A percentile compares a stretch with the other conserved stretches of the same genome.
Evolutionary conservation across 768 basidiomycete species (phyloP).

Genomic region (Trametes cinnabarina): DNA sequence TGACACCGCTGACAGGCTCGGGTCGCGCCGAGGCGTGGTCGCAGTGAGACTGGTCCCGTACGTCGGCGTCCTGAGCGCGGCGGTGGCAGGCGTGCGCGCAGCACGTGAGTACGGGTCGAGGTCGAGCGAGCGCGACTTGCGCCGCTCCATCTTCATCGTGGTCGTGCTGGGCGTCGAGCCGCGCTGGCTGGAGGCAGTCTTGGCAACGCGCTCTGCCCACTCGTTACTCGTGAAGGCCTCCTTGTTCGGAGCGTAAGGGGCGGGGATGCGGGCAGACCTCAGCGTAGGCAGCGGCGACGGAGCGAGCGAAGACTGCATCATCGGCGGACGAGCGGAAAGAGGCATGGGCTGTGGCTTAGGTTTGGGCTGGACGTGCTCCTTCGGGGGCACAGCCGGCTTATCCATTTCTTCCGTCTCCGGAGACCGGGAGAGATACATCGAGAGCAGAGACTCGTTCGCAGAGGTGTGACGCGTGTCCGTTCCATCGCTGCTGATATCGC

Average conservation of each 20-base stretch:
- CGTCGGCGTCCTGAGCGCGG: slow-evolving; percentile 11
- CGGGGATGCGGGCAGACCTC: slow-evolving; percentile 15
- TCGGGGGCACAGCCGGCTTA: slow-evolving; percentile 18
- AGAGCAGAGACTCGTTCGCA: slow-evolving; percentile 27
- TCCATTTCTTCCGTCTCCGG: slow-evolving; percentile 9
- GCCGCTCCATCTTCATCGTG: slow-evolving; percentile 17
- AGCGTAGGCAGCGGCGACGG: slow-evolving; percentile 7
- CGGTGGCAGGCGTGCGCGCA: slow-evolving; percentile 15
- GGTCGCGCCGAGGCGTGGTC: slow-evolving; percentile 8
- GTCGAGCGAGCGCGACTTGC: slow-evolving; percentile 26
- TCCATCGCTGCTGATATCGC: background rate
- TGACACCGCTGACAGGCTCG: slow-evolving; percentile 9
- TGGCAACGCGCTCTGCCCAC: slow-evolving; percentile 20
- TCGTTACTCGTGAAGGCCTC: slow-evolving; percentile 18
- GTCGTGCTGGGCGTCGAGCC: slow-evolving; percentile 13
- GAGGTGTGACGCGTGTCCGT: slow-evolving; percentile 8
- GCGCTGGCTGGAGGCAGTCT: slow-evolving; percentile 19
- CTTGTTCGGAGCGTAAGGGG: slow-evolving; percentile 7
- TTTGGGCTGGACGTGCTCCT: slow-evolving; percentile 12
- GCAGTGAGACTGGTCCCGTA: slow-evolving; percentile 8
- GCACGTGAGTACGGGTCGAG: slow-evolving; percentile 12
- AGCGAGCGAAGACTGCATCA: slow-evolving; percentile 14
- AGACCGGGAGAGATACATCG: slow-evolving; percentile 28
- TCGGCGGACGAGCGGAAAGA: slow-evolving; percentile 18
- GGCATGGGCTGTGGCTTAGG: slow-evolving; percentile 15